phyloP scores from a whole-genome alignment of 352 stramenopile genomes.

The Phytophthora tubulina region DNA sequence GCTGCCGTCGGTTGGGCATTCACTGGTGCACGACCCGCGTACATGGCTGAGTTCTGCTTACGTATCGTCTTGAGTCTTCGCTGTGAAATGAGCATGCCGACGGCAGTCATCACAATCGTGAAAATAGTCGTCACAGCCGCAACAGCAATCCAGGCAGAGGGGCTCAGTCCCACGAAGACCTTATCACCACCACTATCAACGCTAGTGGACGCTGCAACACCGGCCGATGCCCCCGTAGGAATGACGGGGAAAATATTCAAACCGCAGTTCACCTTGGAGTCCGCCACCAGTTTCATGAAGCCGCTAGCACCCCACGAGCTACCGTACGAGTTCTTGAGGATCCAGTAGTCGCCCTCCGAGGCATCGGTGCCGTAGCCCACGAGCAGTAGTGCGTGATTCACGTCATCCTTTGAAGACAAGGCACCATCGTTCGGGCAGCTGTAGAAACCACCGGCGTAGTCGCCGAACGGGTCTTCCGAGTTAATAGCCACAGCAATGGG shows the following conservation, averaged over 20 bases:
- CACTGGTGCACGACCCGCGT: constrained; percentile 39
- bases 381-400: constrained; percentile 82
- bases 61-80: constrained; percentile 58
- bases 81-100: constrained; percentile 60
- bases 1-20: constrained; percentile 18
- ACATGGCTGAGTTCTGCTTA: constrained; percentile 57
- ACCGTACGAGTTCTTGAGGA: constrained; percentile 87
- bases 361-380: constrained; percentile 78
- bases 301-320: constrained; percentile 70
- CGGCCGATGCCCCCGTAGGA: constrained; percentile 60
- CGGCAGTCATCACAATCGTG: constrained; percentile 59
- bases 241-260: constrained; percentile 85
- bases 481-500: constrained; percentile 84
- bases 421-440: constrained; percentile 71
- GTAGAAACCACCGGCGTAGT: constrained; percentile 78
- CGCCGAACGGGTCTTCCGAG: constrained; percentile 74
- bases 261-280: constrained; percentile 81
- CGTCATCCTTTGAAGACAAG: constrained; percentile 70
- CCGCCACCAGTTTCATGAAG: constrained; percentile 73
- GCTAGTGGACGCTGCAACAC: constrained; percentile 44
- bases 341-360: constrained; percentile 77
- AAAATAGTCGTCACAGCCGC: constrained; percentile 57
- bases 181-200: constrained; percentile 76
- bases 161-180: constrained; percentile 65
- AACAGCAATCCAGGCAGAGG: constrained; percentile 67